Percentiles rank a stretch among this genome's conserved stretches.
These are phyloP conservation scores for Graphilbum fragrans DNA, from an alignment of 2,329 filamentous ascomycete genomes.

Conservation along the genomic window DNA sequence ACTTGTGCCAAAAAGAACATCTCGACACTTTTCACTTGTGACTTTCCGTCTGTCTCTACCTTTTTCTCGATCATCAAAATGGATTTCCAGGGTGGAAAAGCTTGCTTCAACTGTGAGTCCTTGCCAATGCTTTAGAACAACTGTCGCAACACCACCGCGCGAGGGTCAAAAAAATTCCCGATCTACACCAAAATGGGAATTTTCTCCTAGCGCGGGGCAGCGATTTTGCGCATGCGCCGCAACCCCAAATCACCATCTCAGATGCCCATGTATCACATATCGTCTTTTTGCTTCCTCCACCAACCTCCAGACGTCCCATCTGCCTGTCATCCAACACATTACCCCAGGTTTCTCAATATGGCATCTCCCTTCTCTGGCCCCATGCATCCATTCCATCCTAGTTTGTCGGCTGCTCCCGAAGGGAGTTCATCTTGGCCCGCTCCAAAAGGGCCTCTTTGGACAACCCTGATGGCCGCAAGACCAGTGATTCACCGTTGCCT, in stretches of 20 bases:
- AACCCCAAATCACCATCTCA: background rate
- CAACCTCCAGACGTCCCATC: background rate
- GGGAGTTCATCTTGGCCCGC: no score
- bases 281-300: background rate
- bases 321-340: no score
- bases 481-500: no score
- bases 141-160: constrained; percentile 1
- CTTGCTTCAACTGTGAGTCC: constrained; percentile 15
- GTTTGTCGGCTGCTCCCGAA: no score
- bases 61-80: constrained; percentile 5
- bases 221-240: background rate
- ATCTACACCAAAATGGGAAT: constrained; percentile 8
- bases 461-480: no score
- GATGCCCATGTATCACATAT: background rate
- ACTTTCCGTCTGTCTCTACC: background rate
- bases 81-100: constrained; percentile 13
- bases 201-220: constrained; percentile 4
- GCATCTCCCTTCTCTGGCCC: no score
- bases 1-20: background rate
- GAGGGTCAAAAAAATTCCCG: constrained; percentile 4
- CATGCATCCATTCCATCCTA: no score
- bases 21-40: background rate
- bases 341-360: no score
- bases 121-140: no score
- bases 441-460: no score